Conservation (phyloP, 257 asterid species). For the Nyctanthes arbortristis region DNA sequence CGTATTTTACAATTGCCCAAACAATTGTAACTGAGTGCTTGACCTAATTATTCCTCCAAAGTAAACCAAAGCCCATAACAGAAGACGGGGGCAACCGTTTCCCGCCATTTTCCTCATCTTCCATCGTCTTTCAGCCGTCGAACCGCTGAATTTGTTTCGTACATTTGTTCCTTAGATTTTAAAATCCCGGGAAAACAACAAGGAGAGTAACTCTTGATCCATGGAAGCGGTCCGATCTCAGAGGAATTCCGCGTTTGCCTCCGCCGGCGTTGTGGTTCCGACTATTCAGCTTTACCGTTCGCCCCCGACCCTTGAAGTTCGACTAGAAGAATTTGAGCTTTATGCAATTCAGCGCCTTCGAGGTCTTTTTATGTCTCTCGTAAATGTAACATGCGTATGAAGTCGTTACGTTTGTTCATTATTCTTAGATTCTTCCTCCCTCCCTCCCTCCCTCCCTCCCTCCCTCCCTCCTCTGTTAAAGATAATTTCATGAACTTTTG, state of each 20-base stretch:
- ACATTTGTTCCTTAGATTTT: too few relatives aligned
- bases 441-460: too few relatives aligned
- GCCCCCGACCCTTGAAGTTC: constrained; percentile 83
- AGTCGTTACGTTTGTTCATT: too few relatives aligned
- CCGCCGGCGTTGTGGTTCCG: constrained; percentile 33
- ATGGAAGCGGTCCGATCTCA: constrained; percentile 71
- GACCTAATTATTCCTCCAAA: too few relatives aligned
- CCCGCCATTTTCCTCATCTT: constrained; percentile 51
- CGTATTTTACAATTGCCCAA: too few relatives aligned
- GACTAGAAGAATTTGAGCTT: constrained; percentile 92
- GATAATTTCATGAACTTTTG: neutral
- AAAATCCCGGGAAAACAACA: neutral
- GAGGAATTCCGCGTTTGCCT: constrained; percentile 35
- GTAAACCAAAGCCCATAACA: neutral
- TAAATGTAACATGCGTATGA: too few relatives aligned
- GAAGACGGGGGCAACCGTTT: constrained; percentile 33
- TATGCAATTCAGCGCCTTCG: constrained; percentile 84
- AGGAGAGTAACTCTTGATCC: neutral
- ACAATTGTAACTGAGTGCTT: too few relatives aligned
- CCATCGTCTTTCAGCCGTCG: neutral
- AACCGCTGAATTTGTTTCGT: neutral
- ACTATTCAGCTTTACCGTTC: constrained; percentile 73
- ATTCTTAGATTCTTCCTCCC: too few relatives aligned
- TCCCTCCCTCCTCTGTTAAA: too few relatives aligned
- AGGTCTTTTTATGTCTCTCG: constrained; percentile 41